A percentile compares a stretch with the other conserved stretches of the same genome.
phyloP scores from a whole-genome alignment of 495 filamentous ascomycete genomes.

The Talaromyces trachyspermus region DNA sequence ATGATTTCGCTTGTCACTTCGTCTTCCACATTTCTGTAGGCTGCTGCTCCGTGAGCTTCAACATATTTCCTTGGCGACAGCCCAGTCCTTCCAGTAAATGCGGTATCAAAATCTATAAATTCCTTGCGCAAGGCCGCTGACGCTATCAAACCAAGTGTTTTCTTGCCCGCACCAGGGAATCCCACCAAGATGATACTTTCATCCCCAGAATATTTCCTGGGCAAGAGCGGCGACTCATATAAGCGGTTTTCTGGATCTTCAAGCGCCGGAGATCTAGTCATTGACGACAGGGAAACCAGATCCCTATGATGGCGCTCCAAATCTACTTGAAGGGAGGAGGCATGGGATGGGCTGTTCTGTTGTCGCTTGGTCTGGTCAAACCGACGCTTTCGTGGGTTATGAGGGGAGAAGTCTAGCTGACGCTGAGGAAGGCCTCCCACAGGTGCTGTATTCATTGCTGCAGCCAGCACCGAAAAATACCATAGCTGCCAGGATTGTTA shows the following conservation, averaged over 20 bases:
- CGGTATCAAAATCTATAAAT: slow-evolving; percentile 58
- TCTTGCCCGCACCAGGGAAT: slow-evolving; percentile 60
- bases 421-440: background rate
- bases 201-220: slow-evolving; percentile 15
- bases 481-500: background rate
- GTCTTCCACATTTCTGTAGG: slow-evolving; percentile 49
- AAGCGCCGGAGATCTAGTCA: background rate
- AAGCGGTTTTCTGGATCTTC: background rate
- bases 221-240: background rate
- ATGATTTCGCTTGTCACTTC: slow-evolving; percentile 51
- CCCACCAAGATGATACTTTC: slow-evolving; percentile 66
- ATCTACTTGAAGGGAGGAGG: too few relatives aligned
- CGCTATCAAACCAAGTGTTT: slow-evolving; percentile 64
- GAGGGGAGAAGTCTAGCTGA: background rate
- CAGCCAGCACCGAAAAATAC: background rate
- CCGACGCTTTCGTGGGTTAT: background rate
- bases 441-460: background rate
- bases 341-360: background rate
- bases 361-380: background rate
- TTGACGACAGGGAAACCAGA: background rate
- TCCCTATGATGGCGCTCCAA: background rate
- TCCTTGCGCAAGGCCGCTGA: slow-evolving; percentile 56
- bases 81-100: slow-evolving; percentile 52
- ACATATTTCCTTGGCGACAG: slow-evolving; percentile 49
- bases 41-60: slow-evolving; percentile 45